Evolutionary conservation across 805 yeast species (phyloP), one percentile per base, ranked within the genome.

Genomic region (Zygoascus bituminiphila): DNA sequence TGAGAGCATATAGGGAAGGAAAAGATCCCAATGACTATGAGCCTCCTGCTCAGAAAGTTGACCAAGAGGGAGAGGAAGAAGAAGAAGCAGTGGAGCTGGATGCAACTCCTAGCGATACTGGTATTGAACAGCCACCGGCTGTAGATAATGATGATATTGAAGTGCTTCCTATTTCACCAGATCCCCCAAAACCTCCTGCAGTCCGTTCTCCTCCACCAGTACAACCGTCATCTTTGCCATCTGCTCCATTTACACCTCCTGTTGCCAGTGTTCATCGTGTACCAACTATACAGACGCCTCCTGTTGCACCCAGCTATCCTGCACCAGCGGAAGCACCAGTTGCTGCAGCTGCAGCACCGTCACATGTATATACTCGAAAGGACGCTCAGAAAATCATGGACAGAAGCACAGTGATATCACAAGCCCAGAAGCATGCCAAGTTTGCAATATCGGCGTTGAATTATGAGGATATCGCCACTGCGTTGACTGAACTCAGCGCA

Each of bases 371-470:
- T 15, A 50, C 64, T 5, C 49, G 49, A 35, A 54, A 45, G 4
- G 57, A 58, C 25, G 58, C 66, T 19, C 49, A 57, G 23, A 39
- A 44, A 4, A 61, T 68, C 17, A 47, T 72, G 41, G 57, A 56
- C 23, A 64, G 68, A 36, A 67, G 69, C 1, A 67, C 69, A 33
- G 50, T 68, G 1, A 61, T 72, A 2, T 54, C 62, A 2, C 50
- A 57, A 4, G 79, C 82, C 1, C 79, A 78, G 57, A 82, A 81
- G 57, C 82, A 77, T 51, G 82, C 88, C 50, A 77, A 75, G 54
- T 82, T 76, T 58, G 88, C 87, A n/a, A 73, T 81, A 9, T 80
- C 86, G 9, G 88, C 89, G 1, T 69, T 82, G 31, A 79, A 78
- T 58, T 83, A 81, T 58, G 89, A 83, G 56, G 89, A 82, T 52